Evolutionary conservation across 345 rosid species (phyloP), one percentile per base, ranked within the genome.

Genomic region (Corchorus capsularis): DNA sequence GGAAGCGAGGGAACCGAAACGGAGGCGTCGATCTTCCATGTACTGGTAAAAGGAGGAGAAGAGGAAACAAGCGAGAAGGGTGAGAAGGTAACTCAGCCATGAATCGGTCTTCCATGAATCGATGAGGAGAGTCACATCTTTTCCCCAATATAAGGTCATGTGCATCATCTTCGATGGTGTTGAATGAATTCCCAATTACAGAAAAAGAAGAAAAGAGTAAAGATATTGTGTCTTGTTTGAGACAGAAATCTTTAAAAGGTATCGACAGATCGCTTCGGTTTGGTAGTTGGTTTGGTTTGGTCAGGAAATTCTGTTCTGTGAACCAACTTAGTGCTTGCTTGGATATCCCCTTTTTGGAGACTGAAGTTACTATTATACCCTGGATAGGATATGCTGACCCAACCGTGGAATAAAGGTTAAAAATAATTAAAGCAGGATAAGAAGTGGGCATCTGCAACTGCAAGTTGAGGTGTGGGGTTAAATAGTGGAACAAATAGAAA

Each of bases 131-230:
- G 93, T 91, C 1, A 93, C 97, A 65, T 86, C 62, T 67, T 79
- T 80, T 57, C 94, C 81, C 98, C 98, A 92, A 82, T 92, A 94
- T 17, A 94, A 79, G 63, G 97, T 94, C 98, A 90, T 94, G 90
- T 89, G 98, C 96, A 92, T 94, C 97, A 94, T 94, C 85, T 83
- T 86, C 46, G 81, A 8, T 34, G 54, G 16, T 8, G 15, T 35
- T 46, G 55, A 34, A 62, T 5, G 77, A 54, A 19, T 53, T 62
- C 19, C 19, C 17, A 41, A 57, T 49, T 59, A 77, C 8, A 62
- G 73, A 47, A 46, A 54, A 60, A 20, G 14, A 39, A 45, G 11
- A 66, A 11, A 70, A 50, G 63, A 55, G 66, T 70, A 71, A 56
- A n/a, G 13, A 8, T 0, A 1, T 2, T 9, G 27, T 57, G 12